phyloP scores from a whole-genome alignment of 345 rosid genomes.

The Trapa bicornis region DNA sequence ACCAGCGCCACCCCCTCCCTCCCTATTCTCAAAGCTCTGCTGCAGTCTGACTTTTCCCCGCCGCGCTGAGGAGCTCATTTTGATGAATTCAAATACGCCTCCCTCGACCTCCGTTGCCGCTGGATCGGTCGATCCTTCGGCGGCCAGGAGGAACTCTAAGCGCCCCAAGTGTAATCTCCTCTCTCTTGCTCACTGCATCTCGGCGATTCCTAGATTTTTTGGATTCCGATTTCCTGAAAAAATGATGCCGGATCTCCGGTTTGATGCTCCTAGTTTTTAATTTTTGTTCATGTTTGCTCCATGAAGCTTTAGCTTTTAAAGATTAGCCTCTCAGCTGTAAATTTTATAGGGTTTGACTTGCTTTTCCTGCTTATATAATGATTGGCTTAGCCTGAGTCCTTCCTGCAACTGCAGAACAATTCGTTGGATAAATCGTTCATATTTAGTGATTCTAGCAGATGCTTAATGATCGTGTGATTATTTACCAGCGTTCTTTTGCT shows the following conservation, averaged over 20 bases:
- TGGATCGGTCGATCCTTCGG: slow-evolving; percentile 76
- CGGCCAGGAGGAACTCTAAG: slow-evolving; percentile 65
- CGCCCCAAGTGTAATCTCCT: slow-evolving; percentile 72
- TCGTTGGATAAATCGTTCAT: background rate
- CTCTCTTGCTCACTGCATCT: background rate
- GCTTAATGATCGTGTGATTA: background rate
- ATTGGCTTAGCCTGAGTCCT: background rate
- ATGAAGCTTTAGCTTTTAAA: background rate
- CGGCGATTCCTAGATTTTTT: background rate
- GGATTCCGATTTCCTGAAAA: background rate
- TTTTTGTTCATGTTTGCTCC: background rate
- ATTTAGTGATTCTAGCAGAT: background rate
- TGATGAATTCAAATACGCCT: slow-evolving; percentile 45
- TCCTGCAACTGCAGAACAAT: background rate
- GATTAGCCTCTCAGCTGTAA: background rate
- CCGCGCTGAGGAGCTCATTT: background rate
- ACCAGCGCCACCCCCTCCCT: background rate
- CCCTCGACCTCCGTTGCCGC: slow-evolving; percentile 52
- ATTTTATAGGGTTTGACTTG: background rate
- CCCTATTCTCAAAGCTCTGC: background rate
- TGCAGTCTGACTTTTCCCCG: background rate
- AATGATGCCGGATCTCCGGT: background rate
- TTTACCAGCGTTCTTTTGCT: background rate
- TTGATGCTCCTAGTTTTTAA: background rate
- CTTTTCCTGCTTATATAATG: background rate